These are phyloP conservation scores for Kluyveromyces wickerhamii DNA, from an alignment of 805 yeast species.

Conservation along the genomic window DNA sequence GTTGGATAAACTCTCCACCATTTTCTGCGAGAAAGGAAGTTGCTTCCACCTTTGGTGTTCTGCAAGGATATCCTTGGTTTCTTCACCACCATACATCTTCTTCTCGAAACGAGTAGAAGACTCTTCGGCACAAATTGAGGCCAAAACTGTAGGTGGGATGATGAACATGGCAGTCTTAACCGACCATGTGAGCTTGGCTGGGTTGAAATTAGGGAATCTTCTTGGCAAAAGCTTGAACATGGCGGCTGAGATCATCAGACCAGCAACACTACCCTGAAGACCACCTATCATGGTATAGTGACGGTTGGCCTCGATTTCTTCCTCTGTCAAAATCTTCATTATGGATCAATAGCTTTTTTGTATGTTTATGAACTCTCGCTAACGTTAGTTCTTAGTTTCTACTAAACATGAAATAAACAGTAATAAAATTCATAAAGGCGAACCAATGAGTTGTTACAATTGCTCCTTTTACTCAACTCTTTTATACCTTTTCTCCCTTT, in stretches of 20 bases:
- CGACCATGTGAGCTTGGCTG: constrained; percentile 41
- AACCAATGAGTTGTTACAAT: not conserved
- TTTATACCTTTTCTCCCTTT: constrained; percentile 2
- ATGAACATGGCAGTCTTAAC: constrained; percentile 58
- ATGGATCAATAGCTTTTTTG: constrained; percentile 9
- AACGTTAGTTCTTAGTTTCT: not conserved
- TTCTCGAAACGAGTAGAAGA: constrained; percentile 63
- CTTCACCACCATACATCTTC: constrained; percentile 41
- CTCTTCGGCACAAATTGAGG: constrained; percentile 62
- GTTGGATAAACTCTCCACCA: constrained; percentile 40
- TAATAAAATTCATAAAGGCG: not conserved
- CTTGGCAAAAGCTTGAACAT: constrained; percentile 44
- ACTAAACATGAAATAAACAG: not conserved
- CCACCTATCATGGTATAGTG: constrained; percentile 54
- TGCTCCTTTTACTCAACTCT: not conserved
- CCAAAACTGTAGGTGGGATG: constrained; percentile 55
- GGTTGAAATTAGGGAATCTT: constrained; percentile 37
- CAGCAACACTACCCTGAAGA: constrained; percentile 48
- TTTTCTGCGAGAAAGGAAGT: constrained; percentile 42
- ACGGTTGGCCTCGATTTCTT: constrained; percentile 60
- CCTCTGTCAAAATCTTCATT: constrained; percentile 62
- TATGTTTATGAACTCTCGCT: too few species aligned
- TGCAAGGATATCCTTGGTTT: constrained; percentile 34
- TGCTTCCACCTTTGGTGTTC: constrained; percentile 45
- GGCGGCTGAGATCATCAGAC: constrained; percentile 48